Base-by-base conservation (phyloP, 148 eudicot genomes). In the Rhododendron henanense region DNA sequence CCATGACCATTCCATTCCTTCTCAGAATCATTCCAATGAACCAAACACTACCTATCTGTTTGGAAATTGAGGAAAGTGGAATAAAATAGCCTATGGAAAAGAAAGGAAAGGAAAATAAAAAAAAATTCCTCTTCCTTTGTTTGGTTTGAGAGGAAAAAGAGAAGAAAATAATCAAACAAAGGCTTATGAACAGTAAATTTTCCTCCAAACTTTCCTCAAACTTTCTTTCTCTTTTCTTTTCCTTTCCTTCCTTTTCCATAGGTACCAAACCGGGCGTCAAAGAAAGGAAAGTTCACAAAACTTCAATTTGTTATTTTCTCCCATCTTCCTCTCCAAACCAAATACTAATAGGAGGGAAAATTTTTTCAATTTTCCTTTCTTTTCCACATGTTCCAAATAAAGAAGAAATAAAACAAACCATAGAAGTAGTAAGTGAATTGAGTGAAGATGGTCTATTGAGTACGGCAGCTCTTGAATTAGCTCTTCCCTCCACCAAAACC, bases 401-500 rank as follows among this genome's bases (percentile, higher is more conserved):
- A 59, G 39, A 78, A 2, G 31, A 78, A 31, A 86, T 6, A 41
- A 50, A 75, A 84, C 90, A 84, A 45, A 97, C 99, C 99, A 94
- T 93, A 39, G 93, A 71, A 74, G 87, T 87, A 79, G 91, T 89
- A 65, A 97, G 89, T 74, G 98, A 94, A 93, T 97, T 97, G 84
- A 97, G 98, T 55, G 93, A 85, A 51, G 90, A 89, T 28, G 98
- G 95, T 86, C 95, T 93, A 53, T 97, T 97, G 75, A 97, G 93
- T 82, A 97, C 85, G 19, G 98, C 94, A 65, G 93, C 90, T 84
- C 99, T 94, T 84, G 98, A 90, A 79, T 88, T 94, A 9, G 96
- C 93, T 90, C 95, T 93, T 78, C 98, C 99, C 91, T 94, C 96
- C 67, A 97, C 98, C 83, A 91, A 92, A 81, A 95, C 98, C 99